These are phyloP conservation scores for Crotalaria pallida DNA, from an alignment of 306 rosid genomes.

Conservation along the genomic window DNA sequence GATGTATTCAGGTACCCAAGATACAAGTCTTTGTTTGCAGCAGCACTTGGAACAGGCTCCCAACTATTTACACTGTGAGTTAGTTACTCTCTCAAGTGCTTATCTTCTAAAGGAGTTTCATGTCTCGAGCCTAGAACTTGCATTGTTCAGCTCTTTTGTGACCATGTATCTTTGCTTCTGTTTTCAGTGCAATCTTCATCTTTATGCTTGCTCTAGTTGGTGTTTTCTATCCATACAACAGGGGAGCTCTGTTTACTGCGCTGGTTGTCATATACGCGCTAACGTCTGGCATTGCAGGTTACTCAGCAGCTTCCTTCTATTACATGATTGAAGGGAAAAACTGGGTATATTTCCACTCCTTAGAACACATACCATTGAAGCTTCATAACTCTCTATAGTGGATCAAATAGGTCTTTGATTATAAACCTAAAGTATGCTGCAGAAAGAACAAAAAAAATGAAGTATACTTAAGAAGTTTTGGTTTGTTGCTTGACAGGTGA, in stretches of 20 bases:
- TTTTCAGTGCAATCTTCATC: constrained; percentile 43
- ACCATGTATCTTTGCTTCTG: constrained; percentile 1
- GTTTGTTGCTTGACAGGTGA: constrained; percentile 34
- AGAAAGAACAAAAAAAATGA: constrained; percentile 1
- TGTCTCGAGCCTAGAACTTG: neutral
- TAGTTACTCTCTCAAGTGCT: constrained; percentile 19
- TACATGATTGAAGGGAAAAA: constrained; percentile 44
- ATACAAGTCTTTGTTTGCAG: constrained; percentile 42
- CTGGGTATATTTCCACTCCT: constrained; percentile 30
- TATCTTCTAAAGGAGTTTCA: neutral
- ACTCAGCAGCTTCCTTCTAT: constrained; percentile 48
- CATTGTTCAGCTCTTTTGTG: constrained; percentile 10
- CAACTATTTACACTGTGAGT: constrained; percentile 49
- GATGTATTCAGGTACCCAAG: constrained; percentile 45
- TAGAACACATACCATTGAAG: neutral
- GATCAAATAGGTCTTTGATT: constrained; percentile 9
- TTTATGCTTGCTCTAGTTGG: constrained; percentile 51
- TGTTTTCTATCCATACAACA: constrained; percentile 48
- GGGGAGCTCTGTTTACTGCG: constrained; percentile 51
- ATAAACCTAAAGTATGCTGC: neutral
- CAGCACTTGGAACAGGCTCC: constrained; percentile 40
- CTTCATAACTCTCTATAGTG: neutral
- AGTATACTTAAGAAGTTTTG: constrained; percentile 13
- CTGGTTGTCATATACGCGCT: constrained; percentile 39
- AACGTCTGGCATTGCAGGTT: constrained; percentile 45